phyloP scores from a whole-genome alignment of 1,139 yeast species.

The Yamadazyma atmosphaerica region DNA sequence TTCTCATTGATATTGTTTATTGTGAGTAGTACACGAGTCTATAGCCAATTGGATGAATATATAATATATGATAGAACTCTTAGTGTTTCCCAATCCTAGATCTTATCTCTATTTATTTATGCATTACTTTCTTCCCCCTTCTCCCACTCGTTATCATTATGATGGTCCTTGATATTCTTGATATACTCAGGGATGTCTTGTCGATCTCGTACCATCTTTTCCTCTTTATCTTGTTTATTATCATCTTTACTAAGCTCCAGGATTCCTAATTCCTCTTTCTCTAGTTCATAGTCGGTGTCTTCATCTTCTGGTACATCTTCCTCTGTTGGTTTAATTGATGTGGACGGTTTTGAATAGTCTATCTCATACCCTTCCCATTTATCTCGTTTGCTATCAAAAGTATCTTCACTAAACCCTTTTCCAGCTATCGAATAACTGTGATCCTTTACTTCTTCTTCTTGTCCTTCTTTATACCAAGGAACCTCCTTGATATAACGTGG shows the following conservation, averaged over 20 bases:
- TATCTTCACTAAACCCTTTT: slow-evolving; percentile 25
- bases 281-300: slow-evolving; percentile 51
- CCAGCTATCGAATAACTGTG: slow-evolving; percentile 15
- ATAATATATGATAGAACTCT: too few relatives aligned
- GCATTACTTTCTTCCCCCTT: too few relatives aligned
- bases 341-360: too few relatives aligned
- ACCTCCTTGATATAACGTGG: slow-evolving; percentile 21
- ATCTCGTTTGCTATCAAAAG: slow-evolving; percentile 71
- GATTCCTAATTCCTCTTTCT: slow-evolving; percentile 49
- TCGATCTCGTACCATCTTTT: slow-evolving; percentile 45
- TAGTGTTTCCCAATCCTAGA: too few relatives aligned
- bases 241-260: slow-evolving; percentile 25
- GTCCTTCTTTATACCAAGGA: slow-evolving; percentile 17
- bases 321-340: too few relatives aligned
- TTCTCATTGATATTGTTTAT: background rate
- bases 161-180: slow-evolving; percentile 27
- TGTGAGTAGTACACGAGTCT: too few relatives aligned
- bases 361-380: slow-evolving; percentile 76
- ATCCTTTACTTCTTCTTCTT: slow-evolving; percentile 32
- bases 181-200: slow-evolving; percentile 56
- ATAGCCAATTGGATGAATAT: too few relatives aligned
- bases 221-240: slow-evolving; percentile 36
- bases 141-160: slow-evolving; percentile 10
- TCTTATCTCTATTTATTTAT: too few relatives aligned
- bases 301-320: slow-evolving; percentile 30